Evolutionary conservation across 192 early-diverging fungal genomes (phyloP), one percentile per base, ranked within the genome.

Genomic region (Allomyces macrogynus): DNA sequence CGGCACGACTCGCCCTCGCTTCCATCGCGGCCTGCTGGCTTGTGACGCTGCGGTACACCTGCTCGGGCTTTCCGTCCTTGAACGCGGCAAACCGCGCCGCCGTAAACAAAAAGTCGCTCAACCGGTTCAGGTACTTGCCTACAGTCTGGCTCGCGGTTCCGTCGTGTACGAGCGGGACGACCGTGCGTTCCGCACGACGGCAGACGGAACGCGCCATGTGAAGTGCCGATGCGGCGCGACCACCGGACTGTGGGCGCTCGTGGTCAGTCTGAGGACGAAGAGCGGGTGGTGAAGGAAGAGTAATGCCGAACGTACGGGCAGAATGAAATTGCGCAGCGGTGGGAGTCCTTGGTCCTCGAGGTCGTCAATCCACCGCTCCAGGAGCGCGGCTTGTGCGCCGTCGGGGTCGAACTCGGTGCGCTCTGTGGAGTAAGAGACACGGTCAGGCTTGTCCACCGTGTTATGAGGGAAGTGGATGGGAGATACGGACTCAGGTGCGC

Each of bases 101-200:
- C 22, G 82, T 87, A 73, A 97, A 97, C 61, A 97, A 66, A 65
- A 86, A 97, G 66, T 97, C 93, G 72, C 89, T 91, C 66, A 97
- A 76, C 77, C 87, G 68, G 70, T 92, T 90, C 23, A 92, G 65
- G 65, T 87, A 92, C 67, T 84, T 79, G 62, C 67, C 80, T 10
- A 81, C 79, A 61, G 75, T 75, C 23, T 68, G 73, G 67, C 89
- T 87, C 23, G 84, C 80, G 4, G 73, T 57, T 27, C 75, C 73
- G 2, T 74, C 76, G 24, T 81, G 75, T 4, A 85, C 77, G 5
- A 94, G 74, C 27, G 87, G 86, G 10, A 87, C 81, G 23, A 89
- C 77, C 16, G 82, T 70, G n/a, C 93, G 80, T 66, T 96, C 93
- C 12, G 91, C 91, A 9, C 90, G 74, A 43, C 93, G 78, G 66